These are phyloP conservation scores for Tilletia walkeri DNA, from an alignment of 1,284 basidiomycete genomes.

Conservation along the genomic window DNA sequence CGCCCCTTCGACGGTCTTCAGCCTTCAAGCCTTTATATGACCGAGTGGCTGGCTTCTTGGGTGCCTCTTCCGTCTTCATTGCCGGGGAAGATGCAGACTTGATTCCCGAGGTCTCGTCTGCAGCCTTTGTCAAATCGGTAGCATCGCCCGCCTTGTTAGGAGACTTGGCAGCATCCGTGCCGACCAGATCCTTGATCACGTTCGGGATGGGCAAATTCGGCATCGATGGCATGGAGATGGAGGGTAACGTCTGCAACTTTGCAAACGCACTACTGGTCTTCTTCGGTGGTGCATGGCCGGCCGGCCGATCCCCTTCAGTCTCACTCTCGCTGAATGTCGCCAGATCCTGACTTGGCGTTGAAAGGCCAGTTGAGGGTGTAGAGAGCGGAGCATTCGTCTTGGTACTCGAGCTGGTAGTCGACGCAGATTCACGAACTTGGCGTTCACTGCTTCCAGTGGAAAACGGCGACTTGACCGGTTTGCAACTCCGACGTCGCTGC, in stretches of 20 bases:
- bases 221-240: background rate
- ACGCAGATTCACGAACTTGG: no score
- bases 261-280: background rate
- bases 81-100: background rate
- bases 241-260: background rate
- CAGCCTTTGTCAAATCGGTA: no score
- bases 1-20: slow-evolving; percentile 1
- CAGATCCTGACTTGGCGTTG: no score
- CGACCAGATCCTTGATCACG: slow-evolving; percentile 11
- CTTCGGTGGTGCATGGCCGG: no score
- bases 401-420: background rate
- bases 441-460: background rate
- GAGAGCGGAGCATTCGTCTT: background rate
- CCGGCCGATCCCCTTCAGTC: background rate
- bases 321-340: background rate
- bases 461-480: background rate
- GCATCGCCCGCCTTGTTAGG: background rate
- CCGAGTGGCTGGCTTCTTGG: background rate
- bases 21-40: slow-evolving; percentile 1
- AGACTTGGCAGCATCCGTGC: background rate
- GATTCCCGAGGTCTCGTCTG: background rate
- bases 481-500: no score
- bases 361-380: background rate
- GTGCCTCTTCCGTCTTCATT: background rate
- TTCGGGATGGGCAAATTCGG: background rate